Base-by-base conservation (phyloP, 768 basidiomycete species). In the Amanita thiersii region DNA sequence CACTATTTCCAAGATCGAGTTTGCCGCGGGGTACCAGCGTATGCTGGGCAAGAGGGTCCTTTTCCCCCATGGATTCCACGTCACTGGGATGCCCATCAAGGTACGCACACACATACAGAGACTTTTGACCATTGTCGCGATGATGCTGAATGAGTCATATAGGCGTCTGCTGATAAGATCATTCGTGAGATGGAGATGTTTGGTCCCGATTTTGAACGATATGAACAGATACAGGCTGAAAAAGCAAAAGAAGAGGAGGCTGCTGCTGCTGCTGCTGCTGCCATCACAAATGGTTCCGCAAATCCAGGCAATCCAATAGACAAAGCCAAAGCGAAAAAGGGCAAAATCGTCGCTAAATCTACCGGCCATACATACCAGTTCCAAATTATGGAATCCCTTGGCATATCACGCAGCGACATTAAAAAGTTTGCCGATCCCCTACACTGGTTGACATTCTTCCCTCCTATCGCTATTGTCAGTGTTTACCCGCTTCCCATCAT, bases 41-140 rank as follows among this genome's bases (percentile, higher is more conserved):
- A 81, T 99, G 86, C 58, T 92, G 49, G 94, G 96, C 39, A 96
- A 96, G 66, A 74, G 88, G 11, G 90, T 86, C 20, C 63, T 99
- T 51, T 98, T 97, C 66, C 96, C 96, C n/a, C 86, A 93, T 55
- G 96, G 89, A 36, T 87, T 96, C 63, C 96, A 99, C 65, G 88
- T 86, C 52, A 99, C 96, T 4, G 96, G 96, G 24, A 86, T 99
- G 90, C 96, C 96, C 28, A 99, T 99, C 72, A 98, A 97, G 78
- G 94, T 89, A 47, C 45, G 82, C 65, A 18, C 21, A n/a, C 5
- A 14, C 9, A 33, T 38, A 21, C n/a, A 14, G 30, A 20, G 10
- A 19, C 12, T 20, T 11, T 14, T 30, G n/a, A 14, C 15, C 26
- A 8, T 17, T 30, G 12, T 33, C 44, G 31, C 46, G 5, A 12